Evolutionary conservation across 108 stramenopile species (phyloP).

Genomic region (Phaeodactylum tricornutum): DNA sequence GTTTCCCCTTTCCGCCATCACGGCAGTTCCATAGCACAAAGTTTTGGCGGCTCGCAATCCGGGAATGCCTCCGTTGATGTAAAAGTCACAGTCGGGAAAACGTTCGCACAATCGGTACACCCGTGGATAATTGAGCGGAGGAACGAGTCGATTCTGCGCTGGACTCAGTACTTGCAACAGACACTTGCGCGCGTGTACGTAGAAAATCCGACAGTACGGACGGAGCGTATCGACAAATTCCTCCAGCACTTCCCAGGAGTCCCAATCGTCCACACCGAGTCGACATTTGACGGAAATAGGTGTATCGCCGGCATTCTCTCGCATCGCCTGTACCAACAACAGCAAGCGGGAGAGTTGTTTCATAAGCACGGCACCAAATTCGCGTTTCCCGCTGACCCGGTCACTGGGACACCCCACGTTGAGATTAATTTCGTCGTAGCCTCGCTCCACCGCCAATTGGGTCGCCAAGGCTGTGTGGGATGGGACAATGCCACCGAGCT

Average conservation of each 20-base stretch:
- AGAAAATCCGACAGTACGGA: slow-evolving; percentile 25
- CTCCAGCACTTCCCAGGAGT: slow-evolving; percentile 35
- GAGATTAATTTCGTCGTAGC: slow-evolving; percentile 67
- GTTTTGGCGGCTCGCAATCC: slow-evolving; percentile 37
- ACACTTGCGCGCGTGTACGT: slow-evolving; percentile 61
- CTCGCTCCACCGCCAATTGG: slow-evolving; percentile 23
- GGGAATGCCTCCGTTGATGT: slow-evolving; percentile 64
- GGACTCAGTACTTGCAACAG: slow-evolving; percentile 31
- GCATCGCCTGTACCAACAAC: not conserved
- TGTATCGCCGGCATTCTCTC: not conserved
- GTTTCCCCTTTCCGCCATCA: too few species aligned
- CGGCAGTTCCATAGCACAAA: slow-evolving; percentile 44
- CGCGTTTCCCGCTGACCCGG: slow-evolving; percentile 28
- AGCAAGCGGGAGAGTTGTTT: slow-evolving; percentile 10
- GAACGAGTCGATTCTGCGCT: slow-evolving; percentile 63
- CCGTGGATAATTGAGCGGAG: slow-evolving; percentile 60
- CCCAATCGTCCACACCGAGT: slow-evolving; percentile 56
- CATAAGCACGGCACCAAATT: slow-evolving; percentile 51
- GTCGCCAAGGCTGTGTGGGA: slow-evolving; percentile 28
- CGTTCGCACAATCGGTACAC: slow-evolving; percentile 44
- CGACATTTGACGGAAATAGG: slow-evolving; percentile 60
- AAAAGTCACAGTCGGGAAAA: slow-evolving; percentile 64
- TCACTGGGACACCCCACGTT: slow-evolving; percentile 67
- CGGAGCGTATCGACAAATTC: slow-evolving; percentile 23
- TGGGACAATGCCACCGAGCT: slow-evolving; percentile 55